These are phyloP conservation scores for Lodderomyces beijingensis DNA, from an alignment of 1,139 yeast genomes.

Conservation along the genomic window DNA sequence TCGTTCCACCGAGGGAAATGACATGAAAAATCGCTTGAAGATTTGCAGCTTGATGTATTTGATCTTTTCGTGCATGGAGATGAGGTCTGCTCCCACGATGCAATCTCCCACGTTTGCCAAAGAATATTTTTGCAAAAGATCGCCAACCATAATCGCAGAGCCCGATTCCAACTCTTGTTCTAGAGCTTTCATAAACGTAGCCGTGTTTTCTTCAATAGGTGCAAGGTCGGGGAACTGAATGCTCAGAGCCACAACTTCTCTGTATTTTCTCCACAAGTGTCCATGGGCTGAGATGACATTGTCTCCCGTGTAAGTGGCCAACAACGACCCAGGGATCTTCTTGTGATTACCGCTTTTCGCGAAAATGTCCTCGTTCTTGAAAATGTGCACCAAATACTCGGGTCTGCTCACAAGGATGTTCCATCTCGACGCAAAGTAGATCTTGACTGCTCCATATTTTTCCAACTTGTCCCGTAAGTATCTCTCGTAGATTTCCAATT, in stretches of 20 bases:
- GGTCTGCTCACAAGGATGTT: conserved; percentile 53
- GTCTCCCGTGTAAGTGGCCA: conserved; percentile 58
- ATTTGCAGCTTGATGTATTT: conserved; percentile 49
- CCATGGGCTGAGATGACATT: conserved; percentile 62
- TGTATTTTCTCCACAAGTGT: conserved; percentile 46
- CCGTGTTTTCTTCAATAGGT: conserved; percentile 33
- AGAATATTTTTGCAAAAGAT: conserved; percentile 42
- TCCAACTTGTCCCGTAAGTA: conserved; percentile 40
- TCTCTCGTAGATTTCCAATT: conserved; percentile 39
- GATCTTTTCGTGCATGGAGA: conserved; percentile 36
- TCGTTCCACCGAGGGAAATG: conserved; percentile 50
- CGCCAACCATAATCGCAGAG: conserved; percentile 26
- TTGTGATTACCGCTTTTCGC: conserved; percentile 60
- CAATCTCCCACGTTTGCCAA: conserved; percentile 50
- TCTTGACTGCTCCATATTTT: conserved; percentile 54
- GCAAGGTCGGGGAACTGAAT: conserved; percentile 46
- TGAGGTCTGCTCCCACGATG: conserved; percentile 47
- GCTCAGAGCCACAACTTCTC: conserved; percentile 43
- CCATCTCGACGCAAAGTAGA: conserved; percentile 63
- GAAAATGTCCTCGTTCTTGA: conserved; percentile 46
- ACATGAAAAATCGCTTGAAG: conserved; percentile 51
- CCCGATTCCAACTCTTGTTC: conserved; percentile 8
- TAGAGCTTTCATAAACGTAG: conserved; percentile 18
- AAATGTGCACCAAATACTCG: conserved; percentile 40
- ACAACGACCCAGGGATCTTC: conserved; percentile 54